These are phyloP conservation scores for Plasmodium malariae DNA, from an alignment of 169 alveolate genomes.

Conservation along the genomic window DNA sequence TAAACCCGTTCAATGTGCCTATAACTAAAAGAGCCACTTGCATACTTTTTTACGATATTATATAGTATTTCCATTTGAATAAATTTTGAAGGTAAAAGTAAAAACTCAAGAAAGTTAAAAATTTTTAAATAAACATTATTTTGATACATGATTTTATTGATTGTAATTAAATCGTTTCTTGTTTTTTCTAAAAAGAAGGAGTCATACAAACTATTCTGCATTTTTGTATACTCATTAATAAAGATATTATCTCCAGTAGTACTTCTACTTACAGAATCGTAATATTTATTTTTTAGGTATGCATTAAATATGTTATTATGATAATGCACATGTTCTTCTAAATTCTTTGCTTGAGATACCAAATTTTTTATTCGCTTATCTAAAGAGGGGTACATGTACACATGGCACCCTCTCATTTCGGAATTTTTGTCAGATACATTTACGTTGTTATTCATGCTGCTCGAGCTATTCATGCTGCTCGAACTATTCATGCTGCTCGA, in stretches of 20 bases:
- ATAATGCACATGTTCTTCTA: constrained; percentile 31
- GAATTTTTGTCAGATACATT: neutral
- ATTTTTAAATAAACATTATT: constrained; percentile 36
- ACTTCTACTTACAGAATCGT: neutral
- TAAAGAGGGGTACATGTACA: constrained; percentile 15
- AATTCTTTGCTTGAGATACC: neutral
- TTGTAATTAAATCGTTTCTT: constrained; percentile 11
- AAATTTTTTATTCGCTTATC: constrained; percentile 29
- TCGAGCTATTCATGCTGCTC: neutral
- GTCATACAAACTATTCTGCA: constrained; percentile 52
- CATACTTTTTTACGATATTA: constrained; percentile 9
- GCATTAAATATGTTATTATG: constrained; percentile 9
- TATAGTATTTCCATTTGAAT: constrained; percentile 20
- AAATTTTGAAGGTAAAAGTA: constrained; percentile 39
- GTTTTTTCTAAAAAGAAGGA: constrained; percentile 6
- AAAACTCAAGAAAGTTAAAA: constrained; percentile 51
- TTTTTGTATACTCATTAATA: constrained; percentile 25
- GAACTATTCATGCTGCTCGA: neutral
- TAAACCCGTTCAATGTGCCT: constrained; percentile 14
- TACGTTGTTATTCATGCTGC: neutral
- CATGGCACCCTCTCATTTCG: neutral
- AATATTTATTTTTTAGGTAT: constrained; percentile 42
- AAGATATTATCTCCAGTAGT: neutral
- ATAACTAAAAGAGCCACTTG: constrained; percentile 10
- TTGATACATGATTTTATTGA: constrained; percentile 38